These are phyloP conservation scores for Magnaporthiopsis rhizophila DNA, from an alignment of 2,329 filamentous ascomycete species.

Conservation along the genomic window DNA sequence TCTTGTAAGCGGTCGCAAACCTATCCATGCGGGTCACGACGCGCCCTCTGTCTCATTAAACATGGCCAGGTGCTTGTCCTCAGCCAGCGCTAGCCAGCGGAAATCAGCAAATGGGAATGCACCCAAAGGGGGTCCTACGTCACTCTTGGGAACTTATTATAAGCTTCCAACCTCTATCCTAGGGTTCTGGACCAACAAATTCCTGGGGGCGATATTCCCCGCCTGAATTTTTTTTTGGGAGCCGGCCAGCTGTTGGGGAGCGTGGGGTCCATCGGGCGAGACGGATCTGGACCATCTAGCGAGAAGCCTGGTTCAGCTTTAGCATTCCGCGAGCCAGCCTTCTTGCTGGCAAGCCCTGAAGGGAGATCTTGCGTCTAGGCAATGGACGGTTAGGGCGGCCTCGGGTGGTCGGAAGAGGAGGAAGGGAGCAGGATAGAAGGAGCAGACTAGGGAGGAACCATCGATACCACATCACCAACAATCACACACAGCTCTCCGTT, in stretches of 20 bases:
- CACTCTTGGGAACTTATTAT: too few relatives aligned
- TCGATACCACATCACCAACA: not conserved
- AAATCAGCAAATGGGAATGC: too few relatives aligned
- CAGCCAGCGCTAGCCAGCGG: too few relatives aligned
- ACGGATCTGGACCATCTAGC: not conserved
- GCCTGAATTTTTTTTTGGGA: not conserved
- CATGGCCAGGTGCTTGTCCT: too few relatives aligned
- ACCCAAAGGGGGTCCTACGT: too few relatives aligned
- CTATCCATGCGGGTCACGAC: not conserved
- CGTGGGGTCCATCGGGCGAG: not conserved
- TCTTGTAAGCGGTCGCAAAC: not conserved
- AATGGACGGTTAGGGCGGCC: not conserved
- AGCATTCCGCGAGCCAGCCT: not conserved
- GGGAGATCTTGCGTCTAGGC: not conserved
- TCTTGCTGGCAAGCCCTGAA: not conserved
- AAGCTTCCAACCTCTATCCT: too few relatives aligned
- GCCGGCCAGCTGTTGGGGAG: not conserved
- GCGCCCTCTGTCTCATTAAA: too few relatives aligned
- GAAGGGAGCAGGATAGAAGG: not conserved
- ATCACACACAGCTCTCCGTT: not conserved
- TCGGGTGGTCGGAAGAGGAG: not conserved
- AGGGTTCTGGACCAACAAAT: not conserved
- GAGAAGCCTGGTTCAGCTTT: not conserved
- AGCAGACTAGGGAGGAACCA: not conserved
- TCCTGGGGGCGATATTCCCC: not conserved